These are phyloP conservation scores for Thelonectria rubi DNA, from an alignment of 2,329 filamentous ascomycete genomes.

Conservation along the genomic window DNA sequence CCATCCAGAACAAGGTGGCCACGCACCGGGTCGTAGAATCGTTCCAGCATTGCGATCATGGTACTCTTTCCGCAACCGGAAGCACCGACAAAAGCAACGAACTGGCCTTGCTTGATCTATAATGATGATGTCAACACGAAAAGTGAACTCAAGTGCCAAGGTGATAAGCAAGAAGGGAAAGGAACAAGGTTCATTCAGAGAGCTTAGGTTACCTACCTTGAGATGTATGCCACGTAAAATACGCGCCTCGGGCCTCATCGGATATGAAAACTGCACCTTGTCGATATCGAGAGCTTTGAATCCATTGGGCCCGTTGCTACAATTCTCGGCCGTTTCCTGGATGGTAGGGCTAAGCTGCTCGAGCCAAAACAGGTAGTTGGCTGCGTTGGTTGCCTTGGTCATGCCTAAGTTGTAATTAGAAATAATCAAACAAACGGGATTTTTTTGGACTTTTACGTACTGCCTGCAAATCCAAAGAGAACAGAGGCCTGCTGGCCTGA, in stretches of 20 bases:
- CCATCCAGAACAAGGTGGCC: slow-evolving; percentile 13
- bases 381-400: slow-evolving; percentile 57
- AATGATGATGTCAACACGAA: too few relatives aligned
- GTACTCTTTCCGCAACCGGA: slow-evolving; percentile 62
- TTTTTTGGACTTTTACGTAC: slow-evolving; percentile 30
- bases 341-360: slow-evolving; percentile 6
- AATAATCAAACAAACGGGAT: neutral
- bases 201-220: slow-evolving; percentile 39
- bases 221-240: slow-evolving; percentile 39
- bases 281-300: slow-evolving; percentile 8
- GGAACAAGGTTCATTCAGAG: too few relatives aligned
- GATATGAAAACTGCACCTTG: slow-evolving; percentile 31
- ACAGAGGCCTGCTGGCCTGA: slow-evolving; percentile 48
- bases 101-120: slow-evolving; percentile 13
- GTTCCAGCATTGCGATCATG: slow-evolving; percentile 61
- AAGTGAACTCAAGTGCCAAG: too few relatives aligned
- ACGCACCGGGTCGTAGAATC: slow-evolving; percentile 57
- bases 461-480: slow-evolving; percentile 56
- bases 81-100: slow-evolving; percentile 57
- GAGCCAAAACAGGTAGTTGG: slow-evolving; percentile 60
- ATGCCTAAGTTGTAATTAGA: slow-evolving; percentile 46
- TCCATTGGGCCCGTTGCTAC: neutral
- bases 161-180: too few relatives aligned
- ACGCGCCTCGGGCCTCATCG: slow-evolving; percentile 41
- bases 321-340: slow-evolving; percentile 3